Percentiles rank a stretch among this genome's conserved stretches.
Evolutionary conservation across 305 asterid genomes (phyloP).

Genomic region (Caryopteris hybrid): DNA sequence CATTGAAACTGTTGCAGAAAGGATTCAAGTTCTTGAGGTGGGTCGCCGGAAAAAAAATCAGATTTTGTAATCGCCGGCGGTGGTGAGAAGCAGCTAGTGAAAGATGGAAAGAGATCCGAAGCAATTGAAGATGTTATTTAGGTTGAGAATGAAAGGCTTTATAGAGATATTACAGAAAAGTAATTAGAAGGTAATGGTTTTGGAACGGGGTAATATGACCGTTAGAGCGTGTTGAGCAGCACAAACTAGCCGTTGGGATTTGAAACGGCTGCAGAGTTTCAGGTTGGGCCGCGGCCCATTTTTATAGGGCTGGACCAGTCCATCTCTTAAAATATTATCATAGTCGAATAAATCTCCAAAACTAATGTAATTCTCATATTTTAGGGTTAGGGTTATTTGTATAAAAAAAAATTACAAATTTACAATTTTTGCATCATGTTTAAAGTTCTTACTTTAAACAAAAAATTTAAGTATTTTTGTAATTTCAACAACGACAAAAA

Average conservation of each 20-base stretch:
- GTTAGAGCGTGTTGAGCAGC: slow-evolving; percentile 44
- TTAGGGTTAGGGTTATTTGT: too few relatives aligned
- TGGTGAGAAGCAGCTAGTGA: not conserved
- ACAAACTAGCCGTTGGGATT: slow-evolving; percentile 65
- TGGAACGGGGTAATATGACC: slow-evolving; percentile 46
- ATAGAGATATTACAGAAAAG: slow-evolving; percentile 17
- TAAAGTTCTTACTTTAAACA: too few relatives aligned
- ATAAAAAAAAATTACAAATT: too few relatives aligned
- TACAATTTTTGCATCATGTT: too few relatives aligned
- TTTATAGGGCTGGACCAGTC: not conserved
- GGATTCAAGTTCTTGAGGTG: not conserved
- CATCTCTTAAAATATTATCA: not conserved
- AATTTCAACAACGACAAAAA: too few relatives aligned
- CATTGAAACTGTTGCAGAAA: slow-evolving; percentile 34
- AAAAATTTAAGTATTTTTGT: too few relatives aligned
- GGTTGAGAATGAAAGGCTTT: slow-evolving; percentile 10
- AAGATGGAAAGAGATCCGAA: not conserved
- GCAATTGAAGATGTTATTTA: slow-evolving; percentile 5
- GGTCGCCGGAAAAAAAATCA: not conserved
- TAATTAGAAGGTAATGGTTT: slow-evolving; percentile 10
- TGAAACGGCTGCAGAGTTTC: slow-evolving; percentile 13
- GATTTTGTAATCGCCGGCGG: slow-evolving; percentile 7
- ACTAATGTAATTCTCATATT: too few relatives aligned
- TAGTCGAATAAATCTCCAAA: too few relatives aligned
- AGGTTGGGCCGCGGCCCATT: slow-evolving; percentile 5